Percentiles rank a stretch among this genome's conserved stretches.
Evolutionary conservation across 768 basidiomycete genomes (phyloP).

Genomic region (Dentipellis sp.): DNA sequence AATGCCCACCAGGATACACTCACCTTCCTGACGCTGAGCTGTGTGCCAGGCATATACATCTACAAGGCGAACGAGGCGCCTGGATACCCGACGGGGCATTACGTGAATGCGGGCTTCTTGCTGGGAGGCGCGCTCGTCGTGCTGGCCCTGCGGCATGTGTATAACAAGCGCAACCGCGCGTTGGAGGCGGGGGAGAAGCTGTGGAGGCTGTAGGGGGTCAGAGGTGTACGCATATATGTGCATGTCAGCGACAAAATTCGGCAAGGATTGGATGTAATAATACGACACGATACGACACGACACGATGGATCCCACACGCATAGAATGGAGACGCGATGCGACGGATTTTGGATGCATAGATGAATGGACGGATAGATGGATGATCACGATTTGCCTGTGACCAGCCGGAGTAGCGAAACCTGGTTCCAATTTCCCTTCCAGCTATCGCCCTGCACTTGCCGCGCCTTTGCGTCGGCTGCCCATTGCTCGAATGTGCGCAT

Average conservation of each 20-base stretch:
- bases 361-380: background rate
- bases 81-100: constrained; percentile 27
- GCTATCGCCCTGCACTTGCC: background rate
- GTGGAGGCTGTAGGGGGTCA: background rate
- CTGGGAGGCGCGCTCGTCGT: background rate
- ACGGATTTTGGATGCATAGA: too few species aligned
- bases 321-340: too few species aligned
- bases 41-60: constrained; percentile 17
- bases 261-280: too few species aligned
- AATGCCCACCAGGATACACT: background rate
- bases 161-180: background rate
- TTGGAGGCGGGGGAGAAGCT: background rate
- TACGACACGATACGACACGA: too few species aligned
- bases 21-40: background rate
- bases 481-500: background rate
- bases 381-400: background rate
- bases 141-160: background rate
- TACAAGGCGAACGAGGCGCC: constrained; percentile 22
- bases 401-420: background rate
- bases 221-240: too few species aligned
- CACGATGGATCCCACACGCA: too few species aligned
- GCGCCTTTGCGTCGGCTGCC: background rate
- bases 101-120: constrained; percentile 18
- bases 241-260: too few species aligned
- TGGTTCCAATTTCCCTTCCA: background rate